Base-by-base conservation (phyloP, 768 basidiomycete species). In the Kwoniella europaea region DNA sequence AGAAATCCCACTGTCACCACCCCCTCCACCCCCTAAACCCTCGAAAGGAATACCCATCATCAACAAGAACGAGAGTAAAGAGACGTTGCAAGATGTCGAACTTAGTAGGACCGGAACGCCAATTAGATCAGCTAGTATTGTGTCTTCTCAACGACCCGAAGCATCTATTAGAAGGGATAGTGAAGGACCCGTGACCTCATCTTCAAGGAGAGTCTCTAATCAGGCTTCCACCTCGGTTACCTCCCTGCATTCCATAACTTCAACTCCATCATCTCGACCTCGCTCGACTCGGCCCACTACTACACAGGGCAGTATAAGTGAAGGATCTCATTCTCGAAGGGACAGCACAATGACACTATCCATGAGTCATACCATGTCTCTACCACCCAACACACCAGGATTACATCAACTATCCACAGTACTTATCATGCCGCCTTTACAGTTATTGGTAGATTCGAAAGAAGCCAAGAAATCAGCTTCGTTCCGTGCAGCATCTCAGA, bases 391-490 rank as follows among this genome's bases (percentile, higher is more conserved):
- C 64, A 65, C 71, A 27, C 68, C 71, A 6, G 72, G 69, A 41
- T 74, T 65, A 35, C 74, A 74, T 16, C 79, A 80, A 60, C 72
- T 83, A 1, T 83, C 82, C 2, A 71, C 80, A 2, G 82, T 81
- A 20, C 72, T 82, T 58, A 80, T 84, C 63, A 82, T 91, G 5
- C 91, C 92, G 13, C 93, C 94, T 4, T 84, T 97, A 70, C 92
- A 96, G 79, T 89, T 89, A 9, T 94, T 97, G 80, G 88, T 90
- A 46, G 86, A 90, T 13, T 96, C 94, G 0, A 92, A 91, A 79
- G 94, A 96, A 80, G 94, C 94, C 15, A 93, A 90, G 73, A 89
- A 91, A 43, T 93, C 91, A 6, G 83, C 86, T 3, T 88, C 90
- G n/a, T 87, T 97, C 56, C 88, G 88, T n/a, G 92, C 94, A 53